A percentile compares a stretch with the other conserved stretches of the same genome.
These are phyloP conservation scores for Penicillium samsonianum DNA, from an alignment of 495 filamentous ascomycete species.

Conservation along the genomic window DNA sequence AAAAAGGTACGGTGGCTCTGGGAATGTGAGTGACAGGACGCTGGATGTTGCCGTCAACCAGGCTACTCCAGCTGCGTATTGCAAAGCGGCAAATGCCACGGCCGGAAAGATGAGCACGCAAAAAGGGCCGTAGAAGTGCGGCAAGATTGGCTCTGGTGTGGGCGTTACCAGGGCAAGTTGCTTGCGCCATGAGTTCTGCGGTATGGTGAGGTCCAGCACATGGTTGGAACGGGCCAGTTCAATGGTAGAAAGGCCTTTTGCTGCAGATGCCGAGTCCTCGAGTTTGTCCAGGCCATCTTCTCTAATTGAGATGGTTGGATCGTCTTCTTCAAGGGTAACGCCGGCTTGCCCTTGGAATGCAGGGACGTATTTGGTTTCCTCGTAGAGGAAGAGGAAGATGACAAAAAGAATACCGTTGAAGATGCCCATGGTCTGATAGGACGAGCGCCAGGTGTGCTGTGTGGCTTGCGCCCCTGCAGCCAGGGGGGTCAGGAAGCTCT, in stretches of 20 bases:
- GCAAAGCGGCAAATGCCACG: constrained; percentile 41
- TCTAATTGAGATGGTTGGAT: neutral
- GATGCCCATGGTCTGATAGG: constrained; percentile 34
- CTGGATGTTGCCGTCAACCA: constrained; percentile 39
- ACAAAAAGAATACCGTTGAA: constrained; percentile 31
- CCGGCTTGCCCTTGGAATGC: constrained; percentile 20
- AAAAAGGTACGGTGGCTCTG: constrained; percentile 45
- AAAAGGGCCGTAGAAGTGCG: constrained; percentile 39
- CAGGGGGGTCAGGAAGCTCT: constrained; percentile 41
- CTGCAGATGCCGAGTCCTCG: neutral
- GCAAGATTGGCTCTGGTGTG: constrained; percentile 36
- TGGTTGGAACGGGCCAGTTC: constrained; percentile 18
- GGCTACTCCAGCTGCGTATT: constrained; percentile 40
- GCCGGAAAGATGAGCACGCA: constrained; percentile 37
- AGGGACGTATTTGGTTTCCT: constrained; percentile 39
- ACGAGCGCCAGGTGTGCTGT: constrained; percentile 34
- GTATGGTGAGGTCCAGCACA: constrained; percentile 31
- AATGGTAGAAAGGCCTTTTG: constrained; percentile 7
- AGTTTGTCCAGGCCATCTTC: constrained; percentile 3
- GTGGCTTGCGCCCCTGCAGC: constrained; percentile 38
- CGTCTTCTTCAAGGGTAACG: neutral
- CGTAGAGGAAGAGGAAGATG: constrained; percentile 33
- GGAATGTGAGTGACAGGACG: constrained; percentile 36
- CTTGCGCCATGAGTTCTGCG: constrained; percentile 27
- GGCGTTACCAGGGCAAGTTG: constrained; percentile 29